These are phyloP conservation scores for Ascocoryne sarcoides DNA, from an alignment of 2,329 filamentous ascomycete genomes.

Conservation along the genomic window DNA sequence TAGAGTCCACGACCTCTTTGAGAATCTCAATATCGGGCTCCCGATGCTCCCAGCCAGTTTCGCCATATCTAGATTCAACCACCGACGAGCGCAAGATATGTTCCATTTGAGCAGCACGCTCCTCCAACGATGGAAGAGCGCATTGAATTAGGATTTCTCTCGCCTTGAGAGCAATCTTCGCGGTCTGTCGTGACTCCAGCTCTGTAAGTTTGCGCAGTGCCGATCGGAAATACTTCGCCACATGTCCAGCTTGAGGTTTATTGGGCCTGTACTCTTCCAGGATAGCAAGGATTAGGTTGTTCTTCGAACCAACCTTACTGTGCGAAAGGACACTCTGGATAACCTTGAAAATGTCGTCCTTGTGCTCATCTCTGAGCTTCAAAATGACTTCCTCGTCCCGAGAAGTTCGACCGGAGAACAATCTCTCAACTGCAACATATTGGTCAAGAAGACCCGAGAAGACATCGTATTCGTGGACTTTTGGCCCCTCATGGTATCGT, in stretches of 20 bases:
- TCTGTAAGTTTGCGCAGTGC: constrained; percentile 81
- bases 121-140: constrained; percentile 89
- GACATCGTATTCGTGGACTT: constrained; percentile 78
- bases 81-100: constrained; percentile 95
- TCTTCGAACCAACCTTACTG: constrained; percentile 87
- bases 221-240: constrained; percentile 78
- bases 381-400: constrained; percentile 93
- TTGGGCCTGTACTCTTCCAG: constrained; percentile 93
- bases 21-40: constrained; percentile 84
- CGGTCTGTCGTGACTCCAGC: constrained; percentile 71
- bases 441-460: constrained; percentile 71
- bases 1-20: constrained; percentile 97
- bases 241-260: constrained; percentile 79
- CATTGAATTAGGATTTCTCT: constrained; percentile 97
- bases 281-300: constrained; percentile 83
- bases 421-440: constrained; percentile 75
- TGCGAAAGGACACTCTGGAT: constrained; percentile 89
- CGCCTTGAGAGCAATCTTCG: constrained; percentile 95
- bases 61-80: constrained; percentile 92
- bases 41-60: constrained; percentile 93
- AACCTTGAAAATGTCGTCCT: constrained; percentile 78
- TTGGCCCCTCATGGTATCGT: constrained; percentile 78
- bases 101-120: constrained; percentile 94
- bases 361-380: constrained; percentile 90
- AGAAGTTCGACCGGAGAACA: constrained; percentile 76